Conservation (phyloP, 257 asterid genomes). For the Solanum dulcamara region DNA sequence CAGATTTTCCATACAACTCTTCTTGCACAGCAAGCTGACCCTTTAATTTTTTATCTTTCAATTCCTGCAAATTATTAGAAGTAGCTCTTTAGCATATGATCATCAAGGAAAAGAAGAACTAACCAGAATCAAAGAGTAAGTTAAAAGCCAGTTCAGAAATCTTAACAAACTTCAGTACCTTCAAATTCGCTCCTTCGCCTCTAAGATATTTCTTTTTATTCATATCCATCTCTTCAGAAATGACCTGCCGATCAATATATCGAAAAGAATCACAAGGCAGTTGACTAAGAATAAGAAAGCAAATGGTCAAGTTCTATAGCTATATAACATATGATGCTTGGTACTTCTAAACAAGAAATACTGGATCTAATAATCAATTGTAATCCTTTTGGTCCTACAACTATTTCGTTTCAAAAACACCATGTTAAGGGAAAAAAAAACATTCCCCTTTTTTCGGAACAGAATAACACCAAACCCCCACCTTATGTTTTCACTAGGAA, state of each 20-base stretch:
- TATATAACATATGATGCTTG: not conserved
- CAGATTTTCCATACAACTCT: conserved; percentile 59
- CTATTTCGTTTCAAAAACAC: not conserved
- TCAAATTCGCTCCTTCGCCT: conserved; percentile 66
- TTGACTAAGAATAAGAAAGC: not conserved
- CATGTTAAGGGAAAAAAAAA: not conserved
- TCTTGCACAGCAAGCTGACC: conserved; percentile 83
- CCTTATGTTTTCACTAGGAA: not conserved
- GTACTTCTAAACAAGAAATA: not conserved
- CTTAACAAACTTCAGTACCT: conserved; percentile 23
- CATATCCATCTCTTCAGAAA: conserved; percentile 46
- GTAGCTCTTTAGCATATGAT: not conserved
- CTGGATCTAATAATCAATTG: not conserved
- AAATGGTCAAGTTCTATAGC: not conserved
- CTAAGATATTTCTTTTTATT: conserved; percentile 56
- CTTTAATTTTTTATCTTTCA: conserved; percentile 68
- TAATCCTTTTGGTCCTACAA: not conserved
- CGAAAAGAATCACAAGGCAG: not conserved
- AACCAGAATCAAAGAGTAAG: not conserved
- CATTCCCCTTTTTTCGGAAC: not conserved
- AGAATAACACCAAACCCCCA: not conserved
- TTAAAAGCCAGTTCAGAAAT: not conserved
- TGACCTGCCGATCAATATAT: conserved; percentile 23
- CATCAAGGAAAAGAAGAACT: not conserved
- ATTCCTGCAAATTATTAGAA: conserved; percentile 18